Conservation (phyloP, 2,329 filamentous ascomycete species). For the Cercospora sp. region DNA sequence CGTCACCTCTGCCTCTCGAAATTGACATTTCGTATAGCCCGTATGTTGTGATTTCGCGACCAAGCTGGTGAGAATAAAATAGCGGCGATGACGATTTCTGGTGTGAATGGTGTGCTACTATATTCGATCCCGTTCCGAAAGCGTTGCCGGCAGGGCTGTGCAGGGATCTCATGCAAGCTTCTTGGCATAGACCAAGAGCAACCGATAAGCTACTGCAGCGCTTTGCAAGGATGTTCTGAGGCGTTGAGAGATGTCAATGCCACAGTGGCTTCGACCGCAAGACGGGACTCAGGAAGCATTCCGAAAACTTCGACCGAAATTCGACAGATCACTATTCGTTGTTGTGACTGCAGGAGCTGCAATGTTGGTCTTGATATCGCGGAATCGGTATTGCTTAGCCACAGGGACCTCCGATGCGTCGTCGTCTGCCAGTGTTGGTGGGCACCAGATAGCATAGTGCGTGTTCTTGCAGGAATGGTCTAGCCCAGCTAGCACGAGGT, state of each 20-base stretch:
- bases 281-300: neutral
- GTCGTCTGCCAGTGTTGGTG: neutral
- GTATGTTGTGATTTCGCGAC: too few relatives aligned
- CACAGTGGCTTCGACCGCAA: neutral
- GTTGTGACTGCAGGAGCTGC: neutral
- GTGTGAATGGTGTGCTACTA: neutral
- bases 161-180: neutral
- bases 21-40: too few relatives aligned
- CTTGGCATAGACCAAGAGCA: neutral
- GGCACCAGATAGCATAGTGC: neutral
- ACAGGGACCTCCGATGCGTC: neutral
- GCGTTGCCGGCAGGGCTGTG: neutral
- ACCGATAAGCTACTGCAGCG: neutral
- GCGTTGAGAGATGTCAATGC: neutral
- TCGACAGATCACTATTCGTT: neutral
- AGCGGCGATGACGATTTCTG: neutral
- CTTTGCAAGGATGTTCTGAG: neutral
- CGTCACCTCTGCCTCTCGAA: too few relatives aligned
- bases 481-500: neutral
- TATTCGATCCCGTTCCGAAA: neutral
- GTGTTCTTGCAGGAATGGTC: neutral
- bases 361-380: neutral
- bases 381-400: neutral
- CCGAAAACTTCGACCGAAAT: neutral
- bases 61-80: neutral